Evolutionary conservation across 140 eudicot genomes (phyloP), one percentile per base, ranked within the genome.

Genomic region (Erigeron philadelphicus): DNA sequence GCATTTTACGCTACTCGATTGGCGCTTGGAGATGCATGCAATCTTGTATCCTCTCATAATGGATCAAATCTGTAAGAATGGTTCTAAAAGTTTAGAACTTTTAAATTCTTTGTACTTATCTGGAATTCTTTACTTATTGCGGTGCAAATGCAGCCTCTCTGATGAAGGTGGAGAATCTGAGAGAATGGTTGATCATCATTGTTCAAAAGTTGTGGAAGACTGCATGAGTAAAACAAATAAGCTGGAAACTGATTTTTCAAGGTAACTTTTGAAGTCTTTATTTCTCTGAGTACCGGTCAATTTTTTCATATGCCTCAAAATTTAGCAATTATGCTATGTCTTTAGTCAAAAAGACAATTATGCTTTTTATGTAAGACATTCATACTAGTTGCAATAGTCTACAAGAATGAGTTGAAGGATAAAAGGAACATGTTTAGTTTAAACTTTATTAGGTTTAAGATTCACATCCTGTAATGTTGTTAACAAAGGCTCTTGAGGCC

Each of bases 1-100:
- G 71, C 76, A 13, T 86, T 86, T 77, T 72, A 78, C 72, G 82
- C 79, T 61, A 79, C 95, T 38, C 82, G 96, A 61, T 60, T 74
- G 66, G 81, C 87, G 54, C 75, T 93, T 15, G 98, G 90, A 52
- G 90, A 84, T 72, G 84, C 94, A 50, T 93, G 95, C 86, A 82
- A 82, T 71, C 13, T 82, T 11, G 81, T 73, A 19, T 81, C 87
- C 47, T 66, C 81, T 72, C 76, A 15, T 35, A 72, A 68, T 44
- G 65, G 56, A 64, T 66, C 76, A 61, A 78, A 82, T 69, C 35
- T 64, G 97, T 88, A 86, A 88, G 87, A 61, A 61, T 50, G 31
- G 5, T 54, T 56, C 9, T 66, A 9, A 12, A 56, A 41, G 35
- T 48, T 70, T 49, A 31, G 11, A 75, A 23, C 11, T 70, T 10